These are phyloP conservation scores for Plasmodium billcollinsi DNA, from an alignment of 169 alveolate genomes.

Conservation along the genomic window DNA sequence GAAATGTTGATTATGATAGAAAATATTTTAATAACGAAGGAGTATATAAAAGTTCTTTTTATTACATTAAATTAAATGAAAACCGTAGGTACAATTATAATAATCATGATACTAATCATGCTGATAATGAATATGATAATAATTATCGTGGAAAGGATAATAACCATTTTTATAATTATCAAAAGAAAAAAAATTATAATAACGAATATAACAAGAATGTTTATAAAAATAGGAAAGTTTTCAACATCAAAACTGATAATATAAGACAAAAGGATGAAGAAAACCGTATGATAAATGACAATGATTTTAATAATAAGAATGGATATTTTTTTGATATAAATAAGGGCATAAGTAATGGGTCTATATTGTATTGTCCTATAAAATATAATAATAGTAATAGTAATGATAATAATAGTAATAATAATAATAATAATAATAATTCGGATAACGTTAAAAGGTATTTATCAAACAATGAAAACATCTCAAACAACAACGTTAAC, in stretches of 20 bases:
- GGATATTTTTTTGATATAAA: too few relatives aligned
- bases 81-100: conserved; percentile 14
- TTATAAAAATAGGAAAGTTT: conserved; percentile 26
- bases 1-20: conserved; percentile 19
- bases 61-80: conserved; percentile 16
- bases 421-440: not conserved
- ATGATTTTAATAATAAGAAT: conserved; percentile 7
- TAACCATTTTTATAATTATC: not conserved
- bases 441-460: not conserved
- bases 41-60: not conserved
- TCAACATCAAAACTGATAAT: not conserved
- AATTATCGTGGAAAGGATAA: conserved; percentile 7
- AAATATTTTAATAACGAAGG: conserved; percentile 10
- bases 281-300: not conserved
- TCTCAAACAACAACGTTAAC: not conserved
- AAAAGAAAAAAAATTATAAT: conserved; percentile 33
- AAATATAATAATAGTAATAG: not conserved
- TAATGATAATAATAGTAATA: not conserved
- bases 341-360: too few relatives aligned
- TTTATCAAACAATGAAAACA: too few relatives aligned
- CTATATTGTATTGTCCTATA: too few relatives aligned
- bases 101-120: not conserved
- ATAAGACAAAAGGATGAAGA: not conserved
- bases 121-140: conserved; percentile 27
- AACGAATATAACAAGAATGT: conserved; percentile 36